A percentile compares a stretch with the other conserved stretches of the same genome.
Conservation (phyloP, 2,329 filamentous ascomycete genomes). For the Cladosporium sp. region DNA sequence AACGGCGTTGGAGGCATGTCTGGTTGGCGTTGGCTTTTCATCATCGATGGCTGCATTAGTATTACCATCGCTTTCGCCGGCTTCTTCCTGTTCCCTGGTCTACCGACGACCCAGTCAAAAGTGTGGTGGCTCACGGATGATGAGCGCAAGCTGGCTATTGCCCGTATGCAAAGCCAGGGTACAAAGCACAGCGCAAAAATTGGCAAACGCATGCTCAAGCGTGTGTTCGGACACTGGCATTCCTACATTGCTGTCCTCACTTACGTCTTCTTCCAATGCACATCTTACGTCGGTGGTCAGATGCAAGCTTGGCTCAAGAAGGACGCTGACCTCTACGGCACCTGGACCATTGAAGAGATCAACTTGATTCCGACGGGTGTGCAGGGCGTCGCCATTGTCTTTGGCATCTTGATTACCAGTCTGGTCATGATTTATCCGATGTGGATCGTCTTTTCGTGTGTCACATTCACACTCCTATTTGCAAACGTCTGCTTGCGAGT, state of each 20-base stretch:
- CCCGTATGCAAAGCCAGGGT: constrained; percentile 2
- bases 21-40: no score
- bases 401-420: no score
- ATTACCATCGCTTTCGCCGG: no score
- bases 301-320: constrained; percentile 3
- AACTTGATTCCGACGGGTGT: no score
- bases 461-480: no score
- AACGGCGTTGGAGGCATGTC: background rate
- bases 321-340: background rate
- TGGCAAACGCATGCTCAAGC: constrained; percentile 1
- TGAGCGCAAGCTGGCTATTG: background rate
- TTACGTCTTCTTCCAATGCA: constrained; percentile 3
- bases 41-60: no score
- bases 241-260: background rate
- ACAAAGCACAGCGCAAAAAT: constrained; percentile 1
- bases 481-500: no score
- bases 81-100: no score
- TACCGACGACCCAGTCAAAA: no score
- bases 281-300: background rate
- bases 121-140: background rate
- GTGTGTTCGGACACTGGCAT: background rate
- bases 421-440: no score
- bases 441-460: no score
- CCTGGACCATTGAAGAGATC: background rate
- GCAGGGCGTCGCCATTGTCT: no score